Conservation (phyloP, 2,329 filamentous ascomycete genomes). For the Trichoderma atrobrunneum region DNA sequence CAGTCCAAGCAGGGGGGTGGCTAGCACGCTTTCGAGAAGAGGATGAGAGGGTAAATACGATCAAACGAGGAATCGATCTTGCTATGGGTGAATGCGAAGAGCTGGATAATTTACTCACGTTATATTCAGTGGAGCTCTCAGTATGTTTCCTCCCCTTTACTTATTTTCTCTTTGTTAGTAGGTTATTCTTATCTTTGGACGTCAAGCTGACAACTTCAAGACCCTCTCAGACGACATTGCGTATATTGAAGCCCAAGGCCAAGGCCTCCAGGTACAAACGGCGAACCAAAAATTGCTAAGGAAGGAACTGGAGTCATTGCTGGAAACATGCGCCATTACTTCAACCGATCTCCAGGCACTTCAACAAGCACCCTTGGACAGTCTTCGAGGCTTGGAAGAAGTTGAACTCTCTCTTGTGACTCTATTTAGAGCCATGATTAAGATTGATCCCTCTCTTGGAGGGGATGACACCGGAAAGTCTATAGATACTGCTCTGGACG, state of each 20-base stretch:
- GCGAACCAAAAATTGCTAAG: slow-evolving; percentile 94
- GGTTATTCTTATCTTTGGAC: not conserved
- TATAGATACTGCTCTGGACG: slow-evolving; percentile 45
- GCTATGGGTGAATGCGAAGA: slow-evolving; percentile 96
- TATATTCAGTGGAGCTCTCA: slow-evolving; percentile 92
- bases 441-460: slow-evolving; percentile 81
- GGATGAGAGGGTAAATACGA: slow-evolving; percentile 82
- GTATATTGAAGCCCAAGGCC: slow-evolving; percentile 95
- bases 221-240: slow-evolving; percentile 93
- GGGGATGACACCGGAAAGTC: slow-evolving; percentile 47
- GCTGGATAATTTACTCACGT: slow-evolving; percentile 85
- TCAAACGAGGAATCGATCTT: slow-evolving; percentile 80
- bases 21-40: slow-evolving; percentile 79
- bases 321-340: slow-evolving; percentile 88
- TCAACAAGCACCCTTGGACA: slow-evolving; percentile 69
- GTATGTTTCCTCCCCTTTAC: slow-evolving; percentile 44
- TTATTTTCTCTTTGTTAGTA: not conserved
- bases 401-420: slow-evolving; percentile 76
- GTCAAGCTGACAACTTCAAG: slow-evolving; percentile 40
- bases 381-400: slow-evolving; percentile 65
- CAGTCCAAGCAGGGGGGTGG: slow-evolving; percentile 91
- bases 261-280: slow-evolving; percentile 94
- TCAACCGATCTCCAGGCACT: slow-evolving; percentile 70
- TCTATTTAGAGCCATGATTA: slow-evolving; percentile 88
- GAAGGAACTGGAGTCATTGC: slow-evolving; percentile 81